These are phyloP conservation scores for Rugonectria rugulosa DNA, from an alignment of 2,329 filamentous ascomycete genomes.

Conservation along the genomic window DNA sequence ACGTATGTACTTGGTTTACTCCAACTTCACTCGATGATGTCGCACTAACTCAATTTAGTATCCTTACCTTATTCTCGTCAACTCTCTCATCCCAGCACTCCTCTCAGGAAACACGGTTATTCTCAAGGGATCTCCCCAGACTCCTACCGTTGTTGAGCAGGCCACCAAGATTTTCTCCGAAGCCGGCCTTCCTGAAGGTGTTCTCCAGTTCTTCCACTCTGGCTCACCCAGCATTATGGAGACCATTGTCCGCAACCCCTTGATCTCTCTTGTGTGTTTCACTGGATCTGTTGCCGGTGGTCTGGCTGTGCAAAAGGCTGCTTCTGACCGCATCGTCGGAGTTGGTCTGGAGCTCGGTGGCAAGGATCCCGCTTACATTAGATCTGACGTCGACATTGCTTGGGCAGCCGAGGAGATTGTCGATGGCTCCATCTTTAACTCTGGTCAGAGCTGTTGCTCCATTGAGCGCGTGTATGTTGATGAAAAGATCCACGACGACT, in stretches of 20 bases:
- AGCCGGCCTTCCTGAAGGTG: slow-evolving; percentile 82
- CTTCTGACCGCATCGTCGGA: slow-evolving; percentile 81
- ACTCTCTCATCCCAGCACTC: slow-evolving; percentile 90
- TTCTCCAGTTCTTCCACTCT: slow-evolving; percentile 92
- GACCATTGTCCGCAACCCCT: slow-evolving; percentile 77
- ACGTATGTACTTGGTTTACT: slow-evolving; percentile 65
- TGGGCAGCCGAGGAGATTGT: slow-evolving; percentile 97
- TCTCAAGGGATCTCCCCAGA: slow-evolving; percentile 93
- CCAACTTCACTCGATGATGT: not conserved
- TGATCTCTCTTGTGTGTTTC: slow-evolving; percentile 86
- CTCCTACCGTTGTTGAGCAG: slow-evolving; percentile 89
- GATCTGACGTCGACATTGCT: slow-evolving; percentile 82
- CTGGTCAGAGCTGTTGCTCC: slow-evolving; percentile 96
- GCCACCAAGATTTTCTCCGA: slow-evolving; percentile 78
- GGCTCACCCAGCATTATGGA: slow-evolving; percentile 81
- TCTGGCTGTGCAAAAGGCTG: slow-evolving; percentile 83
- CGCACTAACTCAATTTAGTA: slow-evolving; percentile 64
- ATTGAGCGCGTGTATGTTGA: slow-evolving; percentile 93
- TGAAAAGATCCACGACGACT: slow-evolving; percentile 81
- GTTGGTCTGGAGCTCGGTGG: slow-evolving; percentile 93
- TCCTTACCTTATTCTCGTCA: slow-evolving; percentile 91
- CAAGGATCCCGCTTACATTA: slow-evolving; percentile 92
- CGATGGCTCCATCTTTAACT: slow-evolving; percentile 96
- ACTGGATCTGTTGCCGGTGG: slow-evolving; percentile 92
- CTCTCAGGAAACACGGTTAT: slow-evolving; percentile 91